These are phyloP conservation scores for Sporothrix globosa DNA, from an alignment of 2,329 filamentous ascomycete species.

Conservation along the genomic window DNA sequence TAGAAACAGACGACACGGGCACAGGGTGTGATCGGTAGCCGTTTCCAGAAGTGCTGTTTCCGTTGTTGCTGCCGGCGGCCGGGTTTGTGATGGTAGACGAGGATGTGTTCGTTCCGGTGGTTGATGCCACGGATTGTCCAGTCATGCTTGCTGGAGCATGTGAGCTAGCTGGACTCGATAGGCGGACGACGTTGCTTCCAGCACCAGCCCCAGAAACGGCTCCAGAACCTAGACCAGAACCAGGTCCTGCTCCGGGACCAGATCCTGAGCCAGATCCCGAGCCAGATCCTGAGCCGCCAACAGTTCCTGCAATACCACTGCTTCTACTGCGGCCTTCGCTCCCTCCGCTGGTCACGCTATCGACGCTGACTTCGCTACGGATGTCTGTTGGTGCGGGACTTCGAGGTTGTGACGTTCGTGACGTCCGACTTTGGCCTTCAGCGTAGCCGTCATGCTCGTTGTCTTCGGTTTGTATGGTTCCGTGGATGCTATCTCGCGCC, in stretches of 20 bases:
- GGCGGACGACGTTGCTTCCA: slow-evolving; percentile 46
- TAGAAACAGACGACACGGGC: slow-evolving; percentile 12
- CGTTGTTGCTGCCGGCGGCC: slow-evolving; percentile 9
- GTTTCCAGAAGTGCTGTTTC: not conserved
- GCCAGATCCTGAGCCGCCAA: slow-evolving; percentile 1
- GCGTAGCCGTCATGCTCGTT: slow-evolving; percentile 14
- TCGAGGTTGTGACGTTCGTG: slow-evolving; percentile 13
- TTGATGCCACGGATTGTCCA: slow-evolving; percentile 16
- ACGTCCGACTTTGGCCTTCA: not conserved
- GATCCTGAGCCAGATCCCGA: slow-evolving; percentile 1
- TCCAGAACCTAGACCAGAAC: slow-evolving; percentile 35
- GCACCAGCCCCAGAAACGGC: slow-evolving; percentile 36
- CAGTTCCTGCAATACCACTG: not conserved
- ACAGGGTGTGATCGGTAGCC: slow-evolving; percentile 3
- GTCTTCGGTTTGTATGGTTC: slow-evolving; percentile 18
- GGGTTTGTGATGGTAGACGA: slow-evolving; percentile 28
- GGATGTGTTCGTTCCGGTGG: slow-evolving; percentile 25
- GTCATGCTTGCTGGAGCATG: slow-evolving; percentile 44
- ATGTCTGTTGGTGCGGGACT: slow-evolving; percentile 56
- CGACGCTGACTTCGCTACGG: slow-evolving; percentile 70
- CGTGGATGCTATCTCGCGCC: slow-evolving; percentile 35
- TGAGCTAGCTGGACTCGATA: slow-evolving; percentile 49
- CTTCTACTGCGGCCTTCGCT: slow-evolving; percentile 41
- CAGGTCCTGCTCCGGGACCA: slow-evolving; percentile 10
- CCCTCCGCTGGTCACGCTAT: slow-evolving; percentile 69